Base-by-base conservation (phyloP, 768 basidiomycete genomes). In the Nevesoporus exiguus region DNA sequence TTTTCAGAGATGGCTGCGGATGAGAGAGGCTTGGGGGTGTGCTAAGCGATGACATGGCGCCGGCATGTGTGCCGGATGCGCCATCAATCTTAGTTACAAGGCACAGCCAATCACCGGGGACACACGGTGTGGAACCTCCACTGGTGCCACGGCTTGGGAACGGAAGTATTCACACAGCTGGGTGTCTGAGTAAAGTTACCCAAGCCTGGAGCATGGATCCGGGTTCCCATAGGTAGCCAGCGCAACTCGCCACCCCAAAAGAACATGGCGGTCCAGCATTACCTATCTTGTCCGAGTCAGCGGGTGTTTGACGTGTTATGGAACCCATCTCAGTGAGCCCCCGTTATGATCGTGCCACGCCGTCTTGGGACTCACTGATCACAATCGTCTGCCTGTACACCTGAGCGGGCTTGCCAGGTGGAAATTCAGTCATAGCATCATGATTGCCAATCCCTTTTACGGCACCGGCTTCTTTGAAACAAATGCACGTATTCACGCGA, bases 391-490 rank as follows among this genome's bases (percentile, higher is more conserved):
- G 52, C 42, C 56, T 39, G 39, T 62, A 54, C 30, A 40, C 37
- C 29, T 17, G 42, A 37, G 55, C 58, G 52, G 53, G 40, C 52
- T 30, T 49, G 50, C 49, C 34, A 46, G n/a, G n/a, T n/a, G n/a
- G n/a, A 44, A 52, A 39, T 39, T 39, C 21, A 34, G 52, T 50
- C 52, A 49, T 39, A 45, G 48, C 58, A 62, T 52, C 59, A 61
- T 71, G 65, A 69, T 69, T 69, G 69, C 41, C 67, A 67, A 65
- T 71, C 67, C 51, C 58, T 14, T 33, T 70, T 72, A 72, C 69
- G 71, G 61, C 61, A 70, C 46, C 47, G 37, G 51, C 37, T 31
- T 21, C 7, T 33, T 44, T 67, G 66, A 71, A 72, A 65, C 63
- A 60, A 48, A 58, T 57, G 54, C 51, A 51, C 47, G 54, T 48